Base-by-base conservation (phyloP, 176 grass and related monocot genomes). In the Carex cristatella region DNA sequence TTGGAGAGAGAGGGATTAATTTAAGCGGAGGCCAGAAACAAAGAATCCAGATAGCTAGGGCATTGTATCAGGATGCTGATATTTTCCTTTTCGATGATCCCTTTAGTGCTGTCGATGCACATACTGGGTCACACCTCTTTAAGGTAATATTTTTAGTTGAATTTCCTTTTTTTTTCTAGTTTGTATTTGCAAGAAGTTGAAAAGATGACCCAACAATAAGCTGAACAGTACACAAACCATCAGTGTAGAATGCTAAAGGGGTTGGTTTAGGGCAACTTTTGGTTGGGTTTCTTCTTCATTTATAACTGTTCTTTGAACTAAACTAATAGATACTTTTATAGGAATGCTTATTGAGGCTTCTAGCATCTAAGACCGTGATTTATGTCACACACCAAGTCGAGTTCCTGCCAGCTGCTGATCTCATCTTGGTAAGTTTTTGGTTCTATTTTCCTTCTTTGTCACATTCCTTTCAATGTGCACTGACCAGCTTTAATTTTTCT, bases 361-460 rank as follows among this genome's bases (percentile, higher is more conserved):
- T 97, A 79, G 51, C 82, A 79, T 67, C 61, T 71, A 98, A 97
- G 75, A 98, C 95, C 5, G 88, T 98, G 53, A 88, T 98, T 66
- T 98, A 94, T 91, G 91, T 98, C 12, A 98, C 95, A 7, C 95
- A 98, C 65, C 95, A 98, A 81, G 84, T 98, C 70, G 92, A 98
- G 86, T 94, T 98, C 69, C 74, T 98, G 76, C 95, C 95, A 2
- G 65, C 92, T 61, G 91, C 95, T 65, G 91, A 98, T 44, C 92
- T 98, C 78, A 94, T 98, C 75, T 88, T 98, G 84, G 95, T 98
- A 69, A 93, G 75, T 79, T 74, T 61, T 87, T 89, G 12, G 16
- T 82, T 48, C 19, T 37, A 40, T 61, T 79, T 7, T 61, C 65
- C 42, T 53, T 23, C 5, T 60, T 35, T 83, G 30, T 14, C 61